Evolutionary conservation across 768 basidiomycete species (phyloP).

Genomic region (Phlegmacium glaucopus): DNA sequence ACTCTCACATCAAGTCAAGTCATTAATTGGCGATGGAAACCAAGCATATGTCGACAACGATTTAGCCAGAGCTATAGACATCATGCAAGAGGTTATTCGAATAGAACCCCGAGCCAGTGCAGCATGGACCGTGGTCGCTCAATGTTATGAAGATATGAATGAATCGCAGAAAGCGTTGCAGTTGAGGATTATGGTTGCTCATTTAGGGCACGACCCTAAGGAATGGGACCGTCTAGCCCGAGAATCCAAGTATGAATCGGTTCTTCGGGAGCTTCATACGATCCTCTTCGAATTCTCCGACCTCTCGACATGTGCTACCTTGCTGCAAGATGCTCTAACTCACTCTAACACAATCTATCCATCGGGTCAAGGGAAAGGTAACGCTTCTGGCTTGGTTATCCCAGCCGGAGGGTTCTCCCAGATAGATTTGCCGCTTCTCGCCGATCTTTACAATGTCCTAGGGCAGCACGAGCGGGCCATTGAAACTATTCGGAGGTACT

Average conservation of each 20-base stretch:
- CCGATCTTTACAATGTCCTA: constrained; percentile 77
- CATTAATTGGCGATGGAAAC: constrained; percentile 83
- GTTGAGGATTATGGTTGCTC: constrained; percentile 86
- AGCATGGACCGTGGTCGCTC: constrained; percentile 87
- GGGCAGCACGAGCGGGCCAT: constrained; percentile 68
- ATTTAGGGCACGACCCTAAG: constrained; percentile 77
- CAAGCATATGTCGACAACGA: constrained; percentile 78
- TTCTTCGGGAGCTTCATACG: constrained; percentile 75
- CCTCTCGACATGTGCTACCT: constrained; percentile 54
- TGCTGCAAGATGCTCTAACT: constrained; percentile 74
- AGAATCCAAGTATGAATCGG: constrained; percentile 59
- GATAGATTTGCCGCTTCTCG: constrained; percentile 77
- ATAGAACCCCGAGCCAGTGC: constrained; percentile 83
- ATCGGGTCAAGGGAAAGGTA: constrained; percentile 31
- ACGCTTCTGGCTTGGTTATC: not conserved
- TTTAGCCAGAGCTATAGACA: constrained; percentile 62
- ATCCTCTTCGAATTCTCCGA: constrained; percentile 76
- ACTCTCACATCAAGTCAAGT: constrained; percentile 67
- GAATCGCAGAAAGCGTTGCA: constrained; percentile 73
- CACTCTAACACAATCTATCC: constrained; percentile 56
- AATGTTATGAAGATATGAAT: constrained; percentile 73
- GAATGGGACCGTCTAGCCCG: constrained; percentile 82
- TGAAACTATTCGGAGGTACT: constrained; percentile 68
- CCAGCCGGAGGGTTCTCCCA: constrained; percentile 53
- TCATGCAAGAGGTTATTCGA: constrained; percentile 90